Evolutionary conservation across 306 rosid species (phyloP), one percentile per base, ranked within the genome.

Genomic region (Vigna nakashimae): DNA sequence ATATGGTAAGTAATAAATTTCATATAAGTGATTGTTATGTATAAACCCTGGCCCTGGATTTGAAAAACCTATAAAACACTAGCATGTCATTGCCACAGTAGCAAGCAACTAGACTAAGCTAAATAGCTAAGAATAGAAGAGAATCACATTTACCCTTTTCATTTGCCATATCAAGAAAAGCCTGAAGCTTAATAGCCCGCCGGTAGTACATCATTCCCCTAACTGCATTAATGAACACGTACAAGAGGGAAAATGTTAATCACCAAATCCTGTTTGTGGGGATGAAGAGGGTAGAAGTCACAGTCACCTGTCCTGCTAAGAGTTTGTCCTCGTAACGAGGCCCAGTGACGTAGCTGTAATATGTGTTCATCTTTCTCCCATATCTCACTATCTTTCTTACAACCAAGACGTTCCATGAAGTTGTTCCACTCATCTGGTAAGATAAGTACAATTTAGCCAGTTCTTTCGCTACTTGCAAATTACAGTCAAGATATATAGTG

Each of bases 141-240:
- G 56, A 76, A 75, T 15, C 57, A n/a, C 57, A 67, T 80, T 86
- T 86, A 95, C 99, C 99, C 24, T 52, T 69, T 78, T 95, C 99
- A 66, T 59, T 36, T 84, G 99, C 99, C 99, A 95, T 92, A 85
- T 95, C 99, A 59, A 95, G 99, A 82, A 95, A 95, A 78, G 99
- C 98, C 84, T 95, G 99, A 73, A 95, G 99, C 89, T 92, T 92
- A 79, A 95, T 81, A 75, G 99, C 99, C 78, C 98, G 82, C 64
- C 98, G 88, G 77, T 92, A 95, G 68, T 95, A 95, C 99, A 95
- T 95, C 98, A 95, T 95, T 75, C 99, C 99, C 87, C 98, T 88
- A 42, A 95, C 99, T 95, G 93, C 80, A 87, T 80, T 26, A 52
- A 48, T 67, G 58, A 72, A 53, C 49, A 77, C 76, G 83, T 69